Evolutionary conservation across 345 rosid species (phyloP).

Genomic region (Arabis hirsuta): DNA sequence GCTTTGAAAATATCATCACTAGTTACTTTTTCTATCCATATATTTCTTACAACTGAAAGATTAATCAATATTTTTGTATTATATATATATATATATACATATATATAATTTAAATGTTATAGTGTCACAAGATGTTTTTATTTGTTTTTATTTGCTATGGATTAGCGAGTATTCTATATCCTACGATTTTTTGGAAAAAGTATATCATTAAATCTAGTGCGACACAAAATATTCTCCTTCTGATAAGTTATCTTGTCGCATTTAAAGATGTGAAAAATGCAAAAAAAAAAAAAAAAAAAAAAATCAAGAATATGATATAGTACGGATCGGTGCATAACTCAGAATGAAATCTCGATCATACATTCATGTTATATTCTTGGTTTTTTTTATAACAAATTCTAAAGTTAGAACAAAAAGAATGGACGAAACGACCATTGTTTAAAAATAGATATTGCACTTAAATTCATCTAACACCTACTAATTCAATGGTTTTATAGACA

Average conservation of each 20-base stretch:
- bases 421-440: conserved; percentile 34
- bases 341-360: conserved; percentile 39
- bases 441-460: conserved; percentile 30
- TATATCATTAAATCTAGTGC: neutral
- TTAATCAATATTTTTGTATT: neutral
- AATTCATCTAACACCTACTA: conserved; percentile 20
- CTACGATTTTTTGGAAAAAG: neutral
- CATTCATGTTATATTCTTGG: conserved; percentile 43
- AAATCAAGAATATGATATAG: conserved; percentile 30
- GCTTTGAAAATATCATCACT: neutral
- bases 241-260: conserved; percentile 42
- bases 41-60: neutral
- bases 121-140: neutral
- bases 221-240: conserved; percentile 29
- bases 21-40: neutral
- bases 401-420: conserved; percentile 37
- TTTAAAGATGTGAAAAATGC: conserved; percentile 17
- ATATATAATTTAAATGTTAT: neutral
- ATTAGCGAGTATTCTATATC: neutral
- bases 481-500: conserved; percentile 26
- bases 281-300: neutral
- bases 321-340: conserved; percentile 38
- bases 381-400: conserved; percentile 3
- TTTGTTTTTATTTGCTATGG: conserved; percentile 7
- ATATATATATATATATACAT: too few species aligned